These are phyloP conservation scores for Corrigiola litoralis DNA, from an alignment of 179 eudicot genomes.

Conservation along the genomic window DNA sequence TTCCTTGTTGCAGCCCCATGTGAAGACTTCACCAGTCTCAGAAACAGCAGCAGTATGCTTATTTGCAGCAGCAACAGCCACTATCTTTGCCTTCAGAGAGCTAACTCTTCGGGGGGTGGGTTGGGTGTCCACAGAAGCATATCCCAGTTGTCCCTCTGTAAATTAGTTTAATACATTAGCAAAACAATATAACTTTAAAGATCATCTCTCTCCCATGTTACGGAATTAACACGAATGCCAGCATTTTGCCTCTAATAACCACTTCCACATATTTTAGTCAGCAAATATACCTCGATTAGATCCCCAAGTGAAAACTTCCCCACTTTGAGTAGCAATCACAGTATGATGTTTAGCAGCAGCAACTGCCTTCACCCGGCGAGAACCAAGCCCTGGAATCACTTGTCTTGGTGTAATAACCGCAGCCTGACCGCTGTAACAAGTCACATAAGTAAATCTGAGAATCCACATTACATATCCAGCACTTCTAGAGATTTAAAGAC, in stretches of 20 bases:
- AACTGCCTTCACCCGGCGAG: conserved; percentile 80
- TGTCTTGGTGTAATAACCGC: conserved; percentile 96
- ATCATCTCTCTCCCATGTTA: too few relatives aligned
- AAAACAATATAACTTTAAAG: background rate
- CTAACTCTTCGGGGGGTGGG: conserved; percentile 94
- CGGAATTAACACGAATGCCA: too few relatives aligned
- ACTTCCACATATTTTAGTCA: background rate
- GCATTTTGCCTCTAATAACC: background rate
- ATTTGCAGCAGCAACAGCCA: conserved; percentile 93
- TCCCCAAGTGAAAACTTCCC: conserved; percentile 98
- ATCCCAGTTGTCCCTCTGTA: conserved; percentile 99
- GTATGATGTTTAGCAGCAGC: conserved; percentile 99
- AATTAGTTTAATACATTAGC: conserved; percentile 1
- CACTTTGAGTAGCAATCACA: conserved; percentile 84
- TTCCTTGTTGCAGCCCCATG: conserved; percentile 99
- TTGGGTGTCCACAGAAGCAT: conserved; percentile 93
- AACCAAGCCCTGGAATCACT: conserved; percentile 83
- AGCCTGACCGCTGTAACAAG: conserved; percentile 86
- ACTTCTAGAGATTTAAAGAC: too few relatives aligned
- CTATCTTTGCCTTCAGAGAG: conserved; percentile 71
- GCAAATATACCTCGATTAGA: conserved; percentile 80
- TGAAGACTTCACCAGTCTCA: conserved; percentile 83
- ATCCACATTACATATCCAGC: conserved; percentile 1
- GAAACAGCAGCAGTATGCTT: conserved; percentile 94
- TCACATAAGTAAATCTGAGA: conserved; percentile 1